phyloP scores from a whole-genome alignment of 2,329 filamentous ascomycete species.

The Colletotrichum sublineola region DNA sequence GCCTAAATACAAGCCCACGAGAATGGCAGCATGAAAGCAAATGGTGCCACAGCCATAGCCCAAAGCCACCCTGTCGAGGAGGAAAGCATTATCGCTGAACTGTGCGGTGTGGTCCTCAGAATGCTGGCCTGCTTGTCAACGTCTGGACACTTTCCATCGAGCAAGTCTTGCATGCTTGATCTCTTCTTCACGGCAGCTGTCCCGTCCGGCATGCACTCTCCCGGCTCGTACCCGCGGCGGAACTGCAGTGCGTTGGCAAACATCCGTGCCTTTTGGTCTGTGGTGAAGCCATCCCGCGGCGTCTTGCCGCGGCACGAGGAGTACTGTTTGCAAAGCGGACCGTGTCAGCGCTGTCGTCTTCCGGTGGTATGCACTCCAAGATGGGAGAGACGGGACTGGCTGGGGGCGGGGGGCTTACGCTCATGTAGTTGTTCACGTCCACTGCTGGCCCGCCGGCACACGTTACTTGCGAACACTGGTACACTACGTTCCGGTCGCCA shows the following conservation, averaged over 20 bases:
- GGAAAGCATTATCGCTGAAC: not conserved
- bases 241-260: slow-evolving; percentile 45
- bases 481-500: slow-evolving; percentile 37
- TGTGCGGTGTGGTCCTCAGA: slow-evolving; percentile 24
- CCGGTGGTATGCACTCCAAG: not conserved
- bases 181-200: slow-evolving; percentile 31
- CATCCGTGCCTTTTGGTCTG: slow-evolving; percentile 46
- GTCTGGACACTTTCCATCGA: slow-evolving; percentile 45
- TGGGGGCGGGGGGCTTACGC: slow-evolving; percentile 32
- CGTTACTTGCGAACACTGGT: slow-evolving; percentile 41
- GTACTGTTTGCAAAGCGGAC: slow-evolving; percentile 13
- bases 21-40: not conserved
- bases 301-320: slow-evolving; percentile 40
- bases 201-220: slow-evolving; percentile 43
- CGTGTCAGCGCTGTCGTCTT: not conserved
- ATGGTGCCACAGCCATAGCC: not conserved
- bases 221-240: slow-evolving; percentile 43
- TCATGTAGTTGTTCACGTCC: slow-evolving; percentile 46
- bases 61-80: not conserved
- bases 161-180: slow-evolving; percentile 46
- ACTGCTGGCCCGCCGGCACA: slow-evolving; percentile 30
- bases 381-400: not conserved
- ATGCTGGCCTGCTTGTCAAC: slow-evolving; percentile 38
- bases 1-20: not conserved
- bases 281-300: slow-evolving; percentile 43